Base-by-base conservation (phyloP, 108 stramenopile genomes). In the Chaetoceros muelleri region DNA sequence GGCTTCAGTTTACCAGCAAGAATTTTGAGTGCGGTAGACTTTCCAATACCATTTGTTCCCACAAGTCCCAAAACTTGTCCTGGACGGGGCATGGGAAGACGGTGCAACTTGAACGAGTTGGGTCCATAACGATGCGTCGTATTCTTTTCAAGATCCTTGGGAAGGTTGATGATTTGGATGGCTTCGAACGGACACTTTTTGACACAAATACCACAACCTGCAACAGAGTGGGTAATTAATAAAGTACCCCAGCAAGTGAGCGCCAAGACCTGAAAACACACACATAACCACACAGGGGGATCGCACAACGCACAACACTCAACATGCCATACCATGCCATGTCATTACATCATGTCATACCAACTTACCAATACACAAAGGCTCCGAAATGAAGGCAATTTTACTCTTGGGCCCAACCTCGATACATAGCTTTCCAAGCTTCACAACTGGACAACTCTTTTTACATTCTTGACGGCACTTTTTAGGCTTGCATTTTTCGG, bases 91-190 rank as follows among this genome's bases (percentile, higher is more conserved):
- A 90, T 97, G 55, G 98, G 98, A 26, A 99, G 73, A 1, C 98
- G 78, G 67, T 99, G 98, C 21, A 99, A 80, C 70, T 97, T 98
- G 87, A 99, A 99, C 28, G 87, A 79, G 83, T 99, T 99, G 53
- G 96, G 96, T 3, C 98, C 98, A 58, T 98, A 99, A 27, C 98
- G 92, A 75, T 99, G 98, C 5, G 98, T 99, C 16, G 93, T 95
- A 31, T 96, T 90, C 53, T 62, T 53, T 51, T 96, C 95, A 23
- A 99, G 79, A 63, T 95, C 93, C 70, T 96, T 95, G 56, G 98
- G 98, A 25, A 99, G 72, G 63, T 99, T 99, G 88, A 99, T 98
- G 64, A 99, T 97, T 46, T 73, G 73, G 53, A 99, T 95, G 28
- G 98, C 98, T 54, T 90, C 96, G 64, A 98, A 98, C 20, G 98